phyloP scores from a whole-genome alignment of 192 early-diverging fungal genomes.

The Gryganskiella cystojenkinii region DNA sequence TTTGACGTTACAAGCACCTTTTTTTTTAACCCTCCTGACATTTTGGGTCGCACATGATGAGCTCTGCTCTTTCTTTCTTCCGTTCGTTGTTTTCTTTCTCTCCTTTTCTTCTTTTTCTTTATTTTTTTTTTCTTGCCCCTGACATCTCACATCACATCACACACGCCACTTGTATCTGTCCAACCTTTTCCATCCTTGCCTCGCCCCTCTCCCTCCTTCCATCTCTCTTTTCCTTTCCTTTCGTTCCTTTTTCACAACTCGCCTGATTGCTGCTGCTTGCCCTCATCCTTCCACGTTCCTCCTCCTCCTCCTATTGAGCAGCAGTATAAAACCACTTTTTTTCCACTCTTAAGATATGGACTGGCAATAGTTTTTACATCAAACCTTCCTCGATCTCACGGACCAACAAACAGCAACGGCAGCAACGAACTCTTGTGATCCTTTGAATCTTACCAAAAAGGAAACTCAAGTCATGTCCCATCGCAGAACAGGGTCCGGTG shows the following conservation, averaged over 20 bases:
- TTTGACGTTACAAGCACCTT: no score
- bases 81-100: neutral
- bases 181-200: slow-evolving; percentile 1
- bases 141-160: no score
- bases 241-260: neutral
- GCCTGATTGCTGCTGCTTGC: no score
- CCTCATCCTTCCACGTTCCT: no score
- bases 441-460: no score
- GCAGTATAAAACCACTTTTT: no score
- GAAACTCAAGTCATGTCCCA: neutral
- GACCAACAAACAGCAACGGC: neutral
- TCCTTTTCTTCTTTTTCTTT: neutral
- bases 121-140: slow-evolving; percentile 3
- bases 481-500: neutral
- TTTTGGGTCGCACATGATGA: neutral
- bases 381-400: neutral
- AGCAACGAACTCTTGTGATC: neutral
- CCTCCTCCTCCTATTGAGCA: no score
- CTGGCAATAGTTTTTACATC: no score
- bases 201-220: neutral
- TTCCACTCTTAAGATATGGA: no score
- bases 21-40: neutral
- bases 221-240: neutral
- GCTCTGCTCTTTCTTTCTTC: neutral
- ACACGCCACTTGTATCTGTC: no score